Base-by-base conservation (phyloP, 1,139 yeast genomes). In the Torulaspora pretoriensis region DNA sequence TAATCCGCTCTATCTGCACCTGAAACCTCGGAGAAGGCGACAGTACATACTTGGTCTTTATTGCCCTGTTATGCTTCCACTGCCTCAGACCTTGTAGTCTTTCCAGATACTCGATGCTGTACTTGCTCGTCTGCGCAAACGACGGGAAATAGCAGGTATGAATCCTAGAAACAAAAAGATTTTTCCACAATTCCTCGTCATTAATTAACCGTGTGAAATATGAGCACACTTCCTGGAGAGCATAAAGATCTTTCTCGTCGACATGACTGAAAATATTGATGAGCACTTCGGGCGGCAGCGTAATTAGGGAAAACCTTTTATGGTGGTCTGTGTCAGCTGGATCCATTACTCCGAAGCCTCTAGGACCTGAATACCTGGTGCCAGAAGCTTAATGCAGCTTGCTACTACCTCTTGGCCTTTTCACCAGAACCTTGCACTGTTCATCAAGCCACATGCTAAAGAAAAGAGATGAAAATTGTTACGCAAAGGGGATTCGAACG, bases 121-220 rank as follows among this genome's bases (percentile, higher is more conserved):
- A 83, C 37, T 65, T 64, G n/a, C 53, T 54, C 0, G 83, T 74
- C 25, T 74, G 68, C 0, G 83, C 70, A n/a, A 77, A 65, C 1
- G 83, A 73, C 2, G 88, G 80, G 59, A 83, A 83, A 10, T 58
- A 55, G 10, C 63, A 57, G 0, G 74, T 71, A 2, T 74, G 70
- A 52, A 76, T 76, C 43, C 70, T 70, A 22, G 69, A 57, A 22
- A 67, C 63, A 55, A 83, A 81, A 16, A 83, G 71, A 43, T 71
- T 72, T 55, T 73, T 72, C 90, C 90, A 83, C 5, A 82, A 71
- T 40, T 73, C 74, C 49, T 76, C 76, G 57, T 81, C 82, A 48
- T 72, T 72, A 3, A 81, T 73, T 4, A 80, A 70, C 35, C 59
- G 56, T 46, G 74, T 64, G 76, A 87, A 78, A 14, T 67, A 59